Evolutionary conservation across 495 filamentous ascomycete genomes (phyloP), one percentile per base, ranked within the genome.

Genomic region (Trichoderma asperelloides): DNA sequence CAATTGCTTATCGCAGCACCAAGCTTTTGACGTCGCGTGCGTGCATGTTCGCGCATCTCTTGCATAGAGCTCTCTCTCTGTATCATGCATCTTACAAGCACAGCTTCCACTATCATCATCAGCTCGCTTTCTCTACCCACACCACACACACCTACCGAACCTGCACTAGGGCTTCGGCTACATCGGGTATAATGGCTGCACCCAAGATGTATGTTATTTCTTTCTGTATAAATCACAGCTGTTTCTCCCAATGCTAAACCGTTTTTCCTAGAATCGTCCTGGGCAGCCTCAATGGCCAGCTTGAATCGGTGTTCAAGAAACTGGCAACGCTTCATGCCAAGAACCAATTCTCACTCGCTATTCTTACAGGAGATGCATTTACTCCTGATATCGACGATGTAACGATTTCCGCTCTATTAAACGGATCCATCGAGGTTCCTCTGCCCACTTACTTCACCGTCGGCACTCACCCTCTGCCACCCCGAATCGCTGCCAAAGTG

Each of bases 401-500:
- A 4, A 80, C 86, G 63, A 78, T 96, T 9, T 76, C 79, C 21
- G 81, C 83, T 8, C 82, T 98, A 4, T 78, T 98, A 0, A 78
- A 84, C 37, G 92, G 90, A 27, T 80, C 83, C 33, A 89, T 96
- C 65, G 70, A 75, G 12, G 82, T 97, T 15, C 87, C 92, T 0
- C 78, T 96, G 3, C 87, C 93, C 2, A 93, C 88, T 15, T 98
- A 98, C 77, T 97, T 97, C 73, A 88, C 87, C 0, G 77, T 96
- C 40, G 92, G 92, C 43, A 84, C 79, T 28, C 77, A 78, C 27
- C 75, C 88, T 15, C 78, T 98, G 18, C 96, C 95, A 2, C 73
- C 78, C 18, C 73, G 78, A 5, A 81, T 97, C 2, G 73, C 91
- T 33, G 86, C 91, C 71, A 88, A 84, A 73, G 85, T 98, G 40